Percentiles rank a stretch among this genome's conserved stretches.
Evolutionary conservation across 768 basidiomycete genomes (phyloP).

Genomic region (Daedalea quercina): DNA sequence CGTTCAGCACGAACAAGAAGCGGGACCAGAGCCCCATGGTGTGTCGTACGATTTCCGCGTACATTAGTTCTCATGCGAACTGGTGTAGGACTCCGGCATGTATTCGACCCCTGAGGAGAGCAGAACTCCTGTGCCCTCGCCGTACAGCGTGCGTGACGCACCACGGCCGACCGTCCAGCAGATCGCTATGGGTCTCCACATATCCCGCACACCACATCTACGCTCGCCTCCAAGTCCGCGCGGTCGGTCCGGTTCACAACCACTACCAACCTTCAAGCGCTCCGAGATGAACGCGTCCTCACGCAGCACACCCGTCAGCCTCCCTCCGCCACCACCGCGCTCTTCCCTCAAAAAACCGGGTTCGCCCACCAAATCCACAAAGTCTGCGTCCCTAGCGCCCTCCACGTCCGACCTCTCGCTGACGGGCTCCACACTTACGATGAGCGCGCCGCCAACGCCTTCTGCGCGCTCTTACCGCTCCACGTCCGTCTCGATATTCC

Average conservation of each 20-base stretch:
- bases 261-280: conserved; percentile 1
- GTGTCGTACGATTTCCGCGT: neutral
- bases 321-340: conserved; percentile 46
- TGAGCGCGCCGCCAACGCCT: conserved; percentile 26
- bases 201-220: conserved; percentile 70
- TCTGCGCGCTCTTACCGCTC: conserved; percentile 16
- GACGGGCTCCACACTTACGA: conserved; percentile 36
- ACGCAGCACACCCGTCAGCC: conserved; percentile 12
- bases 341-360: conserved; percentile 59
- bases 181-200: conserved; percentile 76
- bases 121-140: conserved; percentile 12
- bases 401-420: conserved; percentile 36
- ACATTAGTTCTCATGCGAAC: neutral
- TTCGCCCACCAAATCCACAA: conserved; percentile 28
- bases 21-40: conserved; percentile 12
- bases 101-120: conserved; percentile 22
- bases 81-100: conserved; percentile 13
- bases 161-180: conserved; percentile 59
- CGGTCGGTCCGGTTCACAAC: conserved; percentile 1
- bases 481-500: conserved; percentile 13
- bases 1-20: conserved; percentile 13
- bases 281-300: neutral
- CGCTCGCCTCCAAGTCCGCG: conserved; percentile 27
- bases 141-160: conserved; percentile 29
- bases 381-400: conserved; percentile 24